Base-by-base conservation (phyloP, 257 asterid genomes). In the Nicotiana benthamiana region DNA sequence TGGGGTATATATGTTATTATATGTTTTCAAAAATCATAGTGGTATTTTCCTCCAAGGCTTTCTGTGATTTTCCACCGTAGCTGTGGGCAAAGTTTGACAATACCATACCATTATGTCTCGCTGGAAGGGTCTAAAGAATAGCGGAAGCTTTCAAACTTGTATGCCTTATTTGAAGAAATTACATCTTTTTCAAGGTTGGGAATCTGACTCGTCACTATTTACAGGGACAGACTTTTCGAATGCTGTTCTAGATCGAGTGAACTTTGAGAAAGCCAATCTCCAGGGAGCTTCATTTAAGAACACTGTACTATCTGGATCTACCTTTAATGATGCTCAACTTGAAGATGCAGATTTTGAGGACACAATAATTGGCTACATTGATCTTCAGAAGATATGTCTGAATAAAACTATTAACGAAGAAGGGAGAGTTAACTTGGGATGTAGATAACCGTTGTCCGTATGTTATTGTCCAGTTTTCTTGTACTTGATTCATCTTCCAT, bases 231-330 rank as follows among this genome's bases (percentile, higher is more conserved):
- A 95, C 87, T 95, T 95, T 86, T 62, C 98, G 1, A 95, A 95
- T 86, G 99, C 98, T n/a, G 97, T 95, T 62, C 53, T 93, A 22
- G 99, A 95, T 88, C 90, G 99, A 68, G 99, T 95, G 80, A 89
- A 88, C 86, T 93, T 93, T 56, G 96, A 66, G 75, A 95, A 92
- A 82, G 98, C 98, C 2, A 84, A 93, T 80, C 94, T 95, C 18
- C 82, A 83, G 60, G 98, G 99, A 82, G 98, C 95, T 3, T 81
- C 90, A 83, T 93, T 95, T 82, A 95, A 51, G 89, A 95, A 95
- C 81, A 90, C 97, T 0, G 95, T 95, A 6, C 89, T 95, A 34
- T 95, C 99, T 4, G 99, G 98, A 67, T 93, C 99, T 70, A 95
- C 99, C 3, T 95, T 95, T 64, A 76, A 62, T 2, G 90, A 83